Percentiles rank a stretch among this genome's conserved stretches.
Evolutionary conservation across 768 basidiomycete genomes (phyloP).

Genomic region (Holtermannia corniformis): DNA sequence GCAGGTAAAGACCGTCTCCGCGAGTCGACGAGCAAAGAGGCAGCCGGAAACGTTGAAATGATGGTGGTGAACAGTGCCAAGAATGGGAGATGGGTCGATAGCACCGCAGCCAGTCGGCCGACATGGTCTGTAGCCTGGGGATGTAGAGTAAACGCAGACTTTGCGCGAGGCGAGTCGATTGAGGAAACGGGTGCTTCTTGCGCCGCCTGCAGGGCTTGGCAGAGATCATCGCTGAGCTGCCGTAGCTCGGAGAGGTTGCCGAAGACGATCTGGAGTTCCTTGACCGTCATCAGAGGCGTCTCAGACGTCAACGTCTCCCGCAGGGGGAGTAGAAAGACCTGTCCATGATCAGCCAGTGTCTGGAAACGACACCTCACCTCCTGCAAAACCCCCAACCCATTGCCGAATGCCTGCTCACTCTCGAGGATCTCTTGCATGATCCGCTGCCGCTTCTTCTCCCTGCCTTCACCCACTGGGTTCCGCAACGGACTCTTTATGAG

Average conservation of each 20-base stretch:
- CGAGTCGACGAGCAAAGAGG: constrained; percentile 52
- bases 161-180: too few relatives aligned
- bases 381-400: neutral
- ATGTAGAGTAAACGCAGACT: too few relatives aligned
- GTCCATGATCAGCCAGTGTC: neutral
- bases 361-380: neutral
- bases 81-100: constrained; percentile 77
- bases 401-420: neutral
- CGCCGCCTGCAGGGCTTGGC: neutral
- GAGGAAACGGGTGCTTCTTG: neutral
- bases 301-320: too few relatives aligned
- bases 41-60: constrained; percentile 63
- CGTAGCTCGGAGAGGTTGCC: neutral
- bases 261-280: neutral
- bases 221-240: neutral
- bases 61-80: constrained; percentile 79
- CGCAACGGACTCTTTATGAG: neutral
- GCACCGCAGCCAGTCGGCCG: too few relatives aligned
- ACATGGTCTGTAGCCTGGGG: too few relatives aligned
- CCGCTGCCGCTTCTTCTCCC: neutral
- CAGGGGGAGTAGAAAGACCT: neutral
- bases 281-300: neutral
- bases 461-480: neutral
- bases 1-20: constrained; percentile 46
- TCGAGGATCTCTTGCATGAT: neutral